These are phyloP conservation scores for Kondoa subrosea DNA, from an alignment of 768 basidiomycete species.

Conservation along the genomic window DNA sequence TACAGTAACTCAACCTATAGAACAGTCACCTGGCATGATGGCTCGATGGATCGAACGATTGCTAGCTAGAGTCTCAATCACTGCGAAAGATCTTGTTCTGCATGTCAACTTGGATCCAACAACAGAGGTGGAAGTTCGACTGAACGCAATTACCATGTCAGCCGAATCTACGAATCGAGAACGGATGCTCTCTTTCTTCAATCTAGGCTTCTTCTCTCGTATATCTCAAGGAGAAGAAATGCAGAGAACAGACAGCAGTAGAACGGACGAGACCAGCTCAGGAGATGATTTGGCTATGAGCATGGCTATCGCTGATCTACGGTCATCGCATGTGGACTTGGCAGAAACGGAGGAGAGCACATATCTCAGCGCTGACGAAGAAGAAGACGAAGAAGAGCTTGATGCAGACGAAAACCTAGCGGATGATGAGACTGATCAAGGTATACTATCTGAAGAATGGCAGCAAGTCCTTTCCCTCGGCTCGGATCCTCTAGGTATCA, in stretches of 20 bases:
- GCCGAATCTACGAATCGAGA: not conserved
- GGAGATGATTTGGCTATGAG: slow-evolving; percentile 31
- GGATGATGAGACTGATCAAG: not conserved
- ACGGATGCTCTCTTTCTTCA: not conserved
- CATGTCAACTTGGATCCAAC: slow-evolving; percentile 46
- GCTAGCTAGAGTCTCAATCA: slow-evolving; percentile 60
- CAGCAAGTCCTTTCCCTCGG: not conserved
- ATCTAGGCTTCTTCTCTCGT: not conserved
- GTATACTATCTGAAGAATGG: not conserved
- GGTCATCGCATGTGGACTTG: slow-evolving; percentile 15
- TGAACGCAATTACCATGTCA: slow-evolving; percentile 20
- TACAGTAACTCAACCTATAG: slow-evolving; percentile 27
- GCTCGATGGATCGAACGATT: slow-evolving; percentile 62
- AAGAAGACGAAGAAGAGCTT: not conserved
- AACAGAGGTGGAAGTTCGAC: slow-evolving; percentile 44
- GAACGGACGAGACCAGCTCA: slow-evolving; percentile 27
- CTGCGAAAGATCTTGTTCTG: slow-evolving; percentile 49
- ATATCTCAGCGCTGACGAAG: not conserved
- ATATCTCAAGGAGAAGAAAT: not conserved
- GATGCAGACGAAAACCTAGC: not conserved
- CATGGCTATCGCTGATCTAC: slow-evolving; percentile 32
- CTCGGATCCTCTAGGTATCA: not conserved
- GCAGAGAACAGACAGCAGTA: not conserved
- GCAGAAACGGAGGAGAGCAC: not conserved
- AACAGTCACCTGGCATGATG: slow-evolving; percentile 52